Conservation (phyloP, 345 rosid genomes). For the Arabidopsis thaliana region TAIR10.1 NC_003076.8:18801001-18801500, state of each 20-base stretch:
- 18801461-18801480: constrained; percentile 48
- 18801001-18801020: not conserved
- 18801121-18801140: not conserved
- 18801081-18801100: constrained; percentile 5
- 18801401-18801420: constrained; percentile 65
- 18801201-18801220: not conserved
- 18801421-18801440: constrained; percentile 74
- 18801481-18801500: constrained; percentile 42
- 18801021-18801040: constrained; percentile 6
- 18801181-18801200: not conserved
- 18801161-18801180: not conserved
- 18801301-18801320: constrained; percentile 30
- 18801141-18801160: not conserved
- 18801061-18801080: not conserved
- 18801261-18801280: constrained; percentile 16
- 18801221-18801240: constrained; percentile 13
- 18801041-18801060: not conserved
- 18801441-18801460: constrained; percentile 79
- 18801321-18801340: constrained; percentile 30
- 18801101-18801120: not conserved
- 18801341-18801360: constrained; percentile 28
- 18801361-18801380: too few species aligned
- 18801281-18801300: constrained; percentile 11
- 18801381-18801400: not conserved
- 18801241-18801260: constrained; percentile 1